These are phyloP conservation scores for Apophysomyces trapeziformis DNA, from an alignment of 371 early-diverging fungal genomes.

Conservation along the genomic window DNA sequence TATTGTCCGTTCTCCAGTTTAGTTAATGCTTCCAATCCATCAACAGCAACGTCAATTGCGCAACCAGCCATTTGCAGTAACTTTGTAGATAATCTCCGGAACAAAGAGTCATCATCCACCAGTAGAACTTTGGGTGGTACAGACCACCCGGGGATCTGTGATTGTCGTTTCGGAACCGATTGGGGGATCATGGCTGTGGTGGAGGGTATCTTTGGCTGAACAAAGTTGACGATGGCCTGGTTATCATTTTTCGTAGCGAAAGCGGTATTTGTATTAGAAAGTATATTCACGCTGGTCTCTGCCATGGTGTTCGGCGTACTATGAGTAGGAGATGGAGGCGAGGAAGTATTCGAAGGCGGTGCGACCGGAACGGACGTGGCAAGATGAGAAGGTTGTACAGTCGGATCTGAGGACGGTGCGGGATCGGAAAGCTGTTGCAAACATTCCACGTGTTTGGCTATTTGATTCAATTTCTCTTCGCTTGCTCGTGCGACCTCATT, in stretches of 20 bases:
- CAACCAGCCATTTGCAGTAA: constrained; percentile 78
- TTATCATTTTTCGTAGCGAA: neutral
- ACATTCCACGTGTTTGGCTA: constrained; percentile 15
- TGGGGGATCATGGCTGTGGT: constrained; percentile 6
- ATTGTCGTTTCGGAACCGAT: constrained; percentile 24
- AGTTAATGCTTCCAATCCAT: constrained; percentile 75
- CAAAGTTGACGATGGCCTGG: neutral
- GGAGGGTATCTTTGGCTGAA: constrained; percentile 7
- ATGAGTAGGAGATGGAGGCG: constrained; percentile 7
- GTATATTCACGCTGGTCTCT: constrained; percentile 5
- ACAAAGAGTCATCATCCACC: constrained; percentile 77
- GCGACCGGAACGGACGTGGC: constrained; percentile 7
- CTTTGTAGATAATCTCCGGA: constrained; percentile 63
- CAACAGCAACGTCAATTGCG: constrained; percentile 72
- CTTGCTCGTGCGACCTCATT: constrained; percentile 16
- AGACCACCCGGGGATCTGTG: constrained; percentile 54
- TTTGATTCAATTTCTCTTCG: constrained; percentile 18
- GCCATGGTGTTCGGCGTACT: neutral
- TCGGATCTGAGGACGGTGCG: constrained; percentile 9
- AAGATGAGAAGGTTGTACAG: constrained; percentile 4
- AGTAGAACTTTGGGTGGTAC: constrained; percentile 72
- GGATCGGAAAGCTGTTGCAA: constrained; percentile 16
- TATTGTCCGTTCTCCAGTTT: constrained; percentile 65
- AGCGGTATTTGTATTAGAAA: neutral
- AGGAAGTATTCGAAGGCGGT: neutral